Conservation (phyloP, 805 yeast genomes). For the Lipomyces orientalis region DNA sequence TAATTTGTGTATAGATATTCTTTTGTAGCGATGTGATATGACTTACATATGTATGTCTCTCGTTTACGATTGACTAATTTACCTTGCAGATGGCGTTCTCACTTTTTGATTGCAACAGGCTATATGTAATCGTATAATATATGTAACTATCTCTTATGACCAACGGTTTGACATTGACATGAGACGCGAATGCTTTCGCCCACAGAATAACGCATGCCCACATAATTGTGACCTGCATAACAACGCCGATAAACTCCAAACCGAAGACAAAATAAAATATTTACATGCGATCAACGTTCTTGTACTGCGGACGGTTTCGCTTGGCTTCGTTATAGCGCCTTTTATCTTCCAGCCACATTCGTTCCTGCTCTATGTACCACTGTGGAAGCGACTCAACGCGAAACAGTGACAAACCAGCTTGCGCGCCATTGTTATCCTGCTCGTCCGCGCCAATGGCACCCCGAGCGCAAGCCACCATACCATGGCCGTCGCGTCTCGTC, state of each 20-base stretch:
- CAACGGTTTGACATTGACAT: neutral
- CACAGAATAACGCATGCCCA: neutral
- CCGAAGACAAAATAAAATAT: too few species aligned
- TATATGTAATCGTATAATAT: neutral
- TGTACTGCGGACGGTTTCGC: neutral
- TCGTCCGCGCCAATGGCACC: neutral
- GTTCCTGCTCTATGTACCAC: constrained; percentile 34
- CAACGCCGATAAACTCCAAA: neutral
- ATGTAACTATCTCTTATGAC: neutral
- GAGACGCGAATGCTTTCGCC: neutral
- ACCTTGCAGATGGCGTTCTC: neutral
- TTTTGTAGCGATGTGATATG: neutral
- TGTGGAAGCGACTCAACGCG: constrained; percentile 20
- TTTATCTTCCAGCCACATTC: constrained; percentile 33
- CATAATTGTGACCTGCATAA: neutral
- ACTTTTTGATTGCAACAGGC: neutral
- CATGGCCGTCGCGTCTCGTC: neutral
- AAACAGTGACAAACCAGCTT: neutral
- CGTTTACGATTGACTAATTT: neutral
- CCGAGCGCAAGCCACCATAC: neutral
- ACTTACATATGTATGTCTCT: neutral
- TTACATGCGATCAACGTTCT: neutral
- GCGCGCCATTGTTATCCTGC: constrained; percentile 26
- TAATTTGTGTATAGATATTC: neutral
- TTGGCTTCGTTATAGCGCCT: neutral